Base-by-base conservation (phyloP, 495 filamentous ascomycete species). In the Gamarada debralockiae region DNA sequence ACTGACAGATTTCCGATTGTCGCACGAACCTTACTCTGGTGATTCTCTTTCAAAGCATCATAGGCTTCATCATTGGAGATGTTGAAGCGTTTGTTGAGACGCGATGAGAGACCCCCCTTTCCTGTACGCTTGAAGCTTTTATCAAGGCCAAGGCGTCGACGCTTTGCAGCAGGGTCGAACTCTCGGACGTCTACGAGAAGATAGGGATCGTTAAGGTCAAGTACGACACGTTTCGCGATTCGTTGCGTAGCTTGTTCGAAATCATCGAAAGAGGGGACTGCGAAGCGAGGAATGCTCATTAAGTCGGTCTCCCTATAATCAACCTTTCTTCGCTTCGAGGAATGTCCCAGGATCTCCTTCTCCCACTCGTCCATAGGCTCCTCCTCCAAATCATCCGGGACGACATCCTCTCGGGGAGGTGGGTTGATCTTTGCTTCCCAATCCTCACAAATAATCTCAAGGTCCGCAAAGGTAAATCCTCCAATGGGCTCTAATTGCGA, bases 41-140 rank as follows among this genome's bases (percentile, higher is more conserved):
- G 89, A 65, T 97, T 99, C 65, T 95, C 90, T 69, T 99, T 97
- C 38, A 99, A 78, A 47, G 87, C 83, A 59, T 96, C 89, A 64
- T 99, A 99, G 1, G 90, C 92, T 40, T 90, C 85, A 61, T 99
- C 93, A 53, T 96, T 96, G 23, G 92, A 96, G 44, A 96, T 87
- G 66, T 97, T 97, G 76, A 95, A 97, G 20, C 91, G 80, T 55
- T 84, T 78, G 22, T 75, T 80, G n/a, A 95, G 69, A 43, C 81
- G 74, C 23, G 77, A 79, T 18, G 76, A 75, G 14, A 83, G 62
- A 27, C 72, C 72, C 9, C 79, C 76, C 39, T 74, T 78, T 9
- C 72, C 74, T 66, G 80, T 71, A 20, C 81, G 75, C 49, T 78
- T 79, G 46, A 75, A 67, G 27, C 27, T 29, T 27, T 65, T 64